Base-by-base conservation (phyloP, 768 basidiomycete species). In the Tylopilus cervinicoccineus region DNA sequence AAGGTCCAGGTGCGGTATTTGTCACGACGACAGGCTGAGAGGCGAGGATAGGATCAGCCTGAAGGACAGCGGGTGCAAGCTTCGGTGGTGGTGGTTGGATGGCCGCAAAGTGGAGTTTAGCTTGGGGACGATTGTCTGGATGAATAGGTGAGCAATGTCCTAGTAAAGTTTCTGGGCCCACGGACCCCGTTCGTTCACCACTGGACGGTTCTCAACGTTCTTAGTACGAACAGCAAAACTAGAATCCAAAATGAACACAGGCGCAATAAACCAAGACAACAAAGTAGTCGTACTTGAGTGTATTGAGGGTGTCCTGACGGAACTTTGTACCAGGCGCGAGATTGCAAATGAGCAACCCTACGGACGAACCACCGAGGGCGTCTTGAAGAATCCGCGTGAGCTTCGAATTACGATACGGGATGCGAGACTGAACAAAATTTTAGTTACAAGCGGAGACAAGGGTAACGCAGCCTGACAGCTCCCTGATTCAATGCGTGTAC, bases 351-450 rank as follows among this genome's bases (percentile, higher is more conserved):
- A 94, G 72, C 19, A 94, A 69, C 2, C 88, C 88, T 10, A 88
- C 75, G 0, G 88, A 85, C 2, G 79, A 75, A 12, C 93, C 93
- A 19, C 90, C 90, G 1, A 95, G 79, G 0, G 91, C 90, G 52
- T 92, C 90, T 83, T 93, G 90, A 1, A 95, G 76, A 43, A 94
- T 83, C 22, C 93, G 75, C 0, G 92, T 95, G 28, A 94, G 74
- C 62, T 93, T 93, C 1, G 89, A 88, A 63, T 94, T 88, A 37
- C 93, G 82, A 61, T 93, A 94, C 0, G 93, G 93, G 50, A 94
- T 86, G 20, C 89, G 83, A 24, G 81, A 71, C 84, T 88, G 16
- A 33, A 34, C 31, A 46, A 26, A 14, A 12, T 16, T 17, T 67
- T 13, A 64, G 52, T 26, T 9, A 28, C 20, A 17, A 27, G 37